These are phyloP conservation scores for Lipomyces starkeyi DNA, from an alignment of 805 yeast genomes.

Conservation along the genomic window DNA sequence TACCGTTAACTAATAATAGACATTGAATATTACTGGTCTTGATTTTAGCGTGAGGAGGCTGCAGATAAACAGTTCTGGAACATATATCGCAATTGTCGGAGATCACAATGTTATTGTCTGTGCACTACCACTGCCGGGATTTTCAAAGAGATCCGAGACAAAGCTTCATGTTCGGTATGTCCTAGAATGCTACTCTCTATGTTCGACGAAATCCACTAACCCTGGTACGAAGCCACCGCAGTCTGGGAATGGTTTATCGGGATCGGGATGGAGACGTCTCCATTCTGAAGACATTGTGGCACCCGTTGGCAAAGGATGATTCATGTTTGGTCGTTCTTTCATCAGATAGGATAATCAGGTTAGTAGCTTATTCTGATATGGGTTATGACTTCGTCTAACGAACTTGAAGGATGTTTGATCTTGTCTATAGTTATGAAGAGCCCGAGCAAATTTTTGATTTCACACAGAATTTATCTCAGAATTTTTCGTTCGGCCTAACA, in stretches of 20 bases:
- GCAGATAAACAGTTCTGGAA: constrained; percentile 32
- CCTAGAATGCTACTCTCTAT: background rate
- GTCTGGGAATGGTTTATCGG: constrained; percentile 10
- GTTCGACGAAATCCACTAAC: background rate
- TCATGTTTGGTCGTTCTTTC: constrained; percentile 27
- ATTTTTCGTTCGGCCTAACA: constrained; percentile 24
- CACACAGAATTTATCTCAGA: constrained; percentile 7
- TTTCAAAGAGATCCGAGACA: constrained; percentile 20
- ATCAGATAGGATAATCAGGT: constrained; percentile 25
- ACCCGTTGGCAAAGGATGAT: constrained; percentile 35
- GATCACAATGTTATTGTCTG: constrained; percentile 22
- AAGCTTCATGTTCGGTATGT: constrained; percentile 21
- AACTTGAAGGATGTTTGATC: constrained; percentile 44
- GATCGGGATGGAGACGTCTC: background rate
- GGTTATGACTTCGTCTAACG: background rate
- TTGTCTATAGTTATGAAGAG: constrained; percentile 42
- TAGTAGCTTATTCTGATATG: background rate
- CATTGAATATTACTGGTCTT: constrained; percentile 22
- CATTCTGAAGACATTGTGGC: constrained; percentile 36
- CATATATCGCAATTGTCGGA: constrained; percentile 35
- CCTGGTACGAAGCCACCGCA: constrained; percentile 10
- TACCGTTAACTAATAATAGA: constrained; percentile 8
- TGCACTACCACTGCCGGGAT: constrained; percentile 30
- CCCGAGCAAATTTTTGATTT: constrained; percentile 41
- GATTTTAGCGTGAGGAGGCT: constrained; percentile 28